phyloP scores from a whole-genome alignment of 2,329 filamentous ascomycete genomes.

The Periconia macrospinosa region DNA sequence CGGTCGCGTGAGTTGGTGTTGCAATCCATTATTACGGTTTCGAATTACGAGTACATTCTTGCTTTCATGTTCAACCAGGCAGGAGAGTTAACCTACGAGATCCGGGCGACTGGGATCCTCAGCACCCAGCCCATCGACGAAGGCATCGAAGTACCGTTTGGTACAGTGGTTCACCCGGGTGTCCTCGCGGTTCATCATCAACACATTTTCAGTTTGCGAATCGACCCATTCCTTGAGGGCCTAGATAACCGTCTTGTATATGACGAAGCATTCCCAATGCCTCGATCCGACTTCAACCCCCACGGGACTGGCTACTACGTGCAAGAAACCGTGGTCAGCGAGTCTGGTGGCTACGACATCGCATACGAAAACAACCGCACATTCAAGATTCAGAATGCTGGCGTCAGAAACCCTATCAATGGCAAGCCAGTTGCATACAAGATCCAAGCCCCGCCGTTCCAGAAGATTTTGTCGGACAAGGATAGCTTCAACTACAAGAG shows the following conservation, averaged over 20 bases:
- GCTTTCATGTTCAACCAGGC: constrained; percentile 74
- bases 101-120: constrained; percentile 69
- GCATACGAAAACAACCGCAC: constrained; percentile 48
- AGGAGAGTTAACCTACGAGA: constrained; percentile 67
- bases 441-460: constrained; percentile 52
- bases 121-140: constrained; percentile 69
- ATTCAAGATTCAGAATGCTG: constrained; percentile 54
- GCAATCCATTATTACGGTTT: constrained; percentile 70
- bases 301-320: constrained; percentile 56
- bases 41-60: constrained; percentile 75
- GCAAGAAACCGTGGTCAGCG: constrained; percentile 50
- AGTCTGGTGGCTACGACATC: constrained; percentile 55
- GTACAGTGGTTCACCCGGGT: constrained; percentile 69
- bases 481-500: constrained; percentile 60
- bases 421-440: constrained; percentile 54
- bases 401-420: constrained; percentile 50
- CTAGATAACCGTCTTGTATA: constrained; percentile 52
- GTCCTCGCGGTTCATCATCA: constrained; percentile 73
- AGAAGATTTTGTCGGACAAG: constrained; percentile 55
- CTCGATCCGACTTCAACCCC: constrained; percentile 58
- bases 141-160: constrained; percentile 65
- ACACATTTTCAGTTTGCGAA: constrained; percentile 67
- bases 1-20: constrained; percentile 68
- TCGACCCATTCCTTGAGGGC: constrained; percentile 53
- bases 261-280: constrained; percentile 61